Conservation (phyloP, 2,329 filamentous ascomycete genomes). For the Phaeosphaeria sp. region DNA sequence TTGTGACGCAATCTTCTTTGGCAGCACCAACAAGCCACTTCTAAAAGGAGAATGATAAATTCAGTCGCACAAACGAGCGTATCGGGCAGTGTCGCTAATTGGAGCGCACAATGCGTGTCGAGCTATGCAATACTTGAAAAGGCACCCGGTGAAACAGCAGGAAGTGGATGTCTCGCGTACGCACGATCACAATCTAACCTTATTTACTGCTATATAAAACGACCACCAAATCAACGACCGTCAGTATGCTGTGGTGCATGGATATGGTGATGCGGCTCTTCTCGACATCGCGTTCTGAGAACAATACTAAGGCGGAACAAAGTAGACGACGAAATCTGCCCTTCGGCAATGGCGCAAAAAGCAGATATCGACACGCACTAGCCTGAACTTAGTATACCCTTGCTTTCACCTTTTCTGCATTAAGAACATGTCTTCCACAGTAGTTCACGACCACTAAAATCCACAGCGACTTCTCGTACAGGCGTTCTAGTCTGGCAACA, state of each 20-base stretch:
- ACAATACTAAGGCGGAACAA: conserved; percentile 46
- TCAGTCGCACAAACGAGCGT: too few species aligned
- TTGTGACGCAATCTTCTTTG: too few species aligned
- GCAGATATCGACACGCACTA: conserved; percentile 16
- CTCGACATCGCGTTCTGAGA: conserved; percentile 16
- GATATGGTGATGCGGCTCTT: neutral
- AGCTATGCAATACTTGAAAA: too few species aligned
- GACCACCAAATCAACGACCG: neutral
- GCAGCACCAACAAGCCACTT: too few species aligned
- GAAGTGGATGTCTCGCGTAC: neutral
- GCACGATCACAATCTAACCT: neutral
- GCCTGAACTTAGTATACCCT: conserved; percentile 20
- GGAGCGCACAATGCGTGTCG: too few species aligned
- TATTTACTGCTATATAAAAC: neutral
- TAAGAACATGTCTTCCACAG: conserved; percentile 2
- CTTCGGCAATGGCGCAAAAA: conserved; percentile 4
- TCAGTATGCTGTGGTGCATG: neutral
- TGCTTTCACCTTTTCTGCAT: conserved; percentile 14
- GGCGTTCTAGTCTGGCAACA: conserved; percentile 3
- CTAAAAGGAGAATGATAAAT: too few species aligned
- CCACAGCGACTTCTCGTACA: neutral
- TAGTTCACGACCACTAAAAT: neutral
- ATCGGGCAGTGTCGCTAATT: too few species aligned
- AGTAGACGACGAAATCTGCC: conserved; percentile 18
- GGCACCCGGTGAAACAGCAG: too few species aligned